Conservation (phyloP, 176 grass and related monocot species). For the Triticum timopheevii region DNA sequence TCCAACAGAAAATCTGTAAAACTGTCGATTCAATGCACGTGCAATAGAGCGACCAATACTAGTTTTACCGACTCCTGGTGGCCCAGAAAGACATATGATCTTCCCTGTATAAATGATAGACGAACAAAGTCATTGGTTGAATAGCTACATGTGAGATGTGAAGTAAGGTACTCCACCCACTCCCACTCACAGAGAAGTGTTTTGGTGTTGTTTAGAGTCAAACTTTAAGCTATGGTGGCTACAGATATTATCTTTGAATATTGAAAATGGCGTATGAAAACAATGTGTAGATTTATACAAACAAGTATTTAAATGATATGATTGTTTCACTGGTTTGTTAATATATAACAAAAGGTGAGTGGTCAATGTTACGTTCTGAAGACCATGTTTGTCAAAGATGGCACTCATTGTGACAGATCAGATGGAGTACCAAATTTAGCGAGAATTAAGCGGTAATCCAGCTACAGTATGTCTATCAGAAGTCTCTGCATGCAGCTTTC, state of each 20-base stretch:
- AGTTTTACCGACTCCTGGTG: constrained; percentile 98
- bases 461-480: background rate
- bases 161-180: background rate
- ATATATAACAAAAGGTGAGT: background rate
- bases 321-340: background rate
- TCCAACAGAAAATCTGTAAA: constrained; percentile 98
- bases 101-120: constrained; percentile 66
- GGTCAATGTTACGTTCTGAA: background rate
- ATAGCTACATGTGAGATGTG: background rate
- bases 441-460: background rate
- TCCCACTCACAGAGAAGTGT: background rate
- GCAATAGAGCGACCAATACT: constrained; percentile 99
- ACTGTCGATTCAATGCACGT: constrained; percentile 83
- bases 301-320: background rate
- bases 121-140: constrained; percentile 19
- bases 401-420: background rate
- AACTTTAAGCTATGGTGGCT: background rate
- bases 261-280: constrained; percentile 1
- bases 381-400: background rate
- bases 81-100: constrained; percentile 99
- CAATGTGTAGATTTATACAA: background rate
- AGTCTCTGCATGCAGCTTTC: background rate
- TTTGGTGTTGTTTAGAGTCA: background rate
- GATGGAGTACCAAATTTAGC: constrained; percentile 21
- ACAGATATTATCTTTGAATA: background rate